Evolutionary conservation across 192 early-diverging fungal genomes (phyloP).

Genomic region (Dissophora ornata): DNA sequence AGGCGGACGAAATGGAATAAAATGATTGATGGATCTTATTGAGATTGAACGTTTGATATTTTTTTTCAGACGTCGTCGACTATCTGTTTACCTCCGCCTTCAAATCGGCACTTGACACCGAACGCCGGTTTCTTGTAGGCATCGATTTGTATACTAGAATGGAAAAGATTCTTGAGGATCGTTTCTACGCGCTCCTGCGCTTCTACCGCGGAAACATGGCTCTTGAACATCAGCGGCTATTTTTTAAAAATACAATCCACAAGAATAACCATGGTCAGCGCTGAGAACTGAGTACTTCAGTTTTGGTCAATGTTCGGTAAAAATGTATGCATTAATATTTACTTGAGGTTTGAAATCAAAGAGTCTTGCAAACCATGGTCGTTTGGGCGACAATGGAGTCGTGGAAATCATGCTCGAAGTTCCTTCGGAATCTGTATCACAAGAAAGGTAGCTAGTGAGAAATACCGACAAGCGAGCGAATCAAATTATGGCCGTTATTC

Average conservation of each 20-base stretch:
- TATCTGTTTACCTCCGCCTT: slow-evolving; percentile 29
- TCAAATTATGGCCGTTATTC: no score
- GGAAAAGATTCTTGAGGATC: slow-evolving; percentile 30
- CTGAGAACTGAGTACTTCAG: no score
- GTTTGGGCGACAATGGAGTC: slow-evolving; percentile 15
- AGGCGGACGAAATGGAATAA: background rate
- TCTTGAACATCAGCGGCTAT: slow-evolving; percentile 38
- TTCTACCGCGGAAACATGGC: slow-evolving; percentile 24
- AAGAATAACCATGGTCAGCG: no score
- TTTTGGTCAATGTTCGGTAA: no score
- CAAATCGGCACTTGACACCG: slow-evolving; percentile 40
- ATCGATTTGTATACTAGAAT: slow-evolving; percentile 24
- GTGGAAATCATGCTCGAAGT: slow-evolving; percentile 3
- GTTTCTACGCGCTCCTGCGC: slow-evolving; percentile 35
- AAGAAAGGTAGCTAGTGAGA: background rate
- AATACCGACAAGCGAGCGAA: no score
- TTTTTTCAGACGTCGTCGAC: background rate
- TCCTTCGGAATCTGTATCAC: slow-evolving; percentile 24
- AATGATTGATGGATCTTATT: background rate
- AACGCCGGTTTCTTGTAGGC: slow-evolving; percentile 8
- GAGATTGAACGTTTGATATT: background rate
- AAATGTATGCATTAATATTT: background rate
- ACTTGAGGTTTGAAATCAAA: slow-evolving; percentile 54
- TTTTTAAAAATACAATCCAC: background rate
- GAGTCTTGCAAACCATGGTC: slow-evolving; percentile 39